Percentiles rank a stretch among this genome's conserved stretches.
Evolutionary conservation across 2,329 filamentous ascomycete genomes (phyloP).

Genomic region (Daldinia eschscholtzii): DNA sequence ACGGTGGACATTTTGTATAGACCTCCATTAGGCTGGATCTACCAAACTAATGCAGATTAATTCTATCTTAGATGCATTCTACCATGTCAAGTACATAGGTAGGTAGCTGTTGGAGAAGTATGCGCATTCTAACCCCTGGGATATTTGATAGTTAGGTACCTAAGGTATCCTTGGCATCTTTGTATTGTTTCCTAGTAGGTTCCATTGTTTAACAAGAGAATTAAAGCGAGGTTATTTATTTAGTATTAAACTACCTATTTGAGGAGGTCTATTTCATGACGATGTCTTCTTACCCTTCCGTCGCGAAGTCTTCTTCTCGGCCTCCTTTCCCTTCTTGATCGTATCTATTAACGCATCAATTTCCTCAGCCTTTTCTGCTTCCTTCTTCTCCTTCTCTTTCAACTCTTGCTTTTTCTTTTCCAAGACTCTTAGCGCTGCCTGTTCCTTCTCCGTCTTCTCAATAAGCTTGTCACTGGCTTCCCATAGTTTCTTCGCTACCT

Average conservation of each 20-base stretch:
- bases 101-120: neutral
- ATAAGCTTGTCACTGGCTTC: slow-evolving; percentile 88
- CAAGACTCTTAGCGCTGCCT: slow-evolving; percentile 63
- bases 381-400: slow-evolving; percentile 49
- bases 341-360: slow-evolving; percentile 48
- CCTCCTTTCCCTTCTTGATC: slow-evolving; percentile 54
- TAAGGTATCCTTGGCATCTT: neutral
- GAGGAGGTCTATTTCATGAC: slow-evolving; percentile 10
- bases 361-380: slow-evolving; percentile 50
- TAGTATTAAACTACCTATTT: slow-evolving; percentile 15
- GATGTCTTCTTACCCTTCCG: slow-evolving; percentile 51
- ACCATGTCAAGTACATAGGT: too few species aligned
- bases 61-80: neutral
- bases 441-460: slow-evolving; percentile 82
- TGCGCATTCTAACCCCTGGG: neutral
- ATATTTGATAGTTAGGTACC: neutral
- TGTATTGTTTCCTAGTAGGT: neutral
- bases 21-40: neutral
- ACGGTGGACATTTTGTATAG: neutral
- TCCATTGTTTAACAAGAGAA: neutral
- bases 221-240: neutral
- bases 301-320: slow-evolving; percentile 51
- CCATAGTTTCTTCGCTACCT: slow-evolving; percentile 87
- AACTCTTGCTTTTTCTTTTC: slow-evolving; percentile 58
- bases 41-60: slow-evolving; percentile 1